Conservation (phyloP, 1,139 yeast genomes). For the Nadsonia starkeyi-henricii region DNA sequence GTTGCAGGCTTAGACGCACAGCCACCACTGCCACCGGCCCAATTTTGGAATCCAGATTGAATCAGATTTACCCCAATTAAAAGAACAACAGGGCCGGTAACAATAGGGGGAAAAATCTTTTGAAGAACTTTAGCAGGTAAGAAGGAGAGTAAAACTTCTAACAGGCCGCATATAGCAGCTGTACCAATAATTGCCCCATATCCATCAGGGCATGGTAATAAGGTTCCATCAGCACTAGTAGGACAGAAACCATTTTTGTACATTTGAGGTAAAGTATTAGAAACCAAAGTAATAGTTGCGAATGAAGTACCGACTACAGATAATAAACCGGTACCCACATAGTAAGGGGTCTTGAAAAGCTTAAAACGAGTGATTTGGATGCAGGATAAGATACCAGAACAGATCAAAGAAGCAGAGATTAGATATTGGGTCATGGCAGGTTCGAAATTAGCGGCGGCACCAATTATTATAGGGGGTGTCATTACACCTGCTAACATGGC, state of each 20-base stretch:
- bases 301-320: constrained; percentile 86
- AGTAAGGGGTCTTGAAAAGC: constrained; percentile 56
- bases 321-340: constrained; percentile 72
- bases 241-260: constrained; percentile 62
- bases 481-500: constrained; percentile 88
- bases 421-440: constrained; percentile 45
- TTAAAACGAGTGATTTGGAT: constrained; percentile 75
- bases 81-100: constrained; percentile 84
- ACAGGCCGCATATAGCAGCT: constrained; percentile 57
- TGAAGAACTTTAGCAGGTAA: constrained; percentile 59
- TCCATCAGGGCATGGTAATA: constrained; percentile 76
- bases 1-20: constrained; percentile 22
- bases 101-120: constrained; percentile 71
- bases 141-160: constrained; percentile 61
- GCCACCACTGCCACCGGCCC: constrained; percentile 72
- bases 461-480: constrained; percentile 68
- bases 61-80: constrained; percentile 63
- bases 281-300: constrained; percentile 70
- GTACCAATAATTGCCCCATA: constrained; percentile 80
- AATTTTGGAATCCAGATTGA: constrained; percentile 59
- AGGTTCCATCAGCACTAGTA: constrained; percentile 39
- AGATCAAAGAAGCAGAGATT: constrained; percentile 64
- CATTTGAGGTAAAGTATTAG: constrained; percentile 68
- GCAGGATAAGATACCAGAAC: constrained; percentile 57
- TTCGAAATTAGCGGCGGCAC: constrained; percentile 44